Base-by-base conservation (phyloP, 371 early-diverging fungal species). In the Capniomyces stellatus region DNA sequence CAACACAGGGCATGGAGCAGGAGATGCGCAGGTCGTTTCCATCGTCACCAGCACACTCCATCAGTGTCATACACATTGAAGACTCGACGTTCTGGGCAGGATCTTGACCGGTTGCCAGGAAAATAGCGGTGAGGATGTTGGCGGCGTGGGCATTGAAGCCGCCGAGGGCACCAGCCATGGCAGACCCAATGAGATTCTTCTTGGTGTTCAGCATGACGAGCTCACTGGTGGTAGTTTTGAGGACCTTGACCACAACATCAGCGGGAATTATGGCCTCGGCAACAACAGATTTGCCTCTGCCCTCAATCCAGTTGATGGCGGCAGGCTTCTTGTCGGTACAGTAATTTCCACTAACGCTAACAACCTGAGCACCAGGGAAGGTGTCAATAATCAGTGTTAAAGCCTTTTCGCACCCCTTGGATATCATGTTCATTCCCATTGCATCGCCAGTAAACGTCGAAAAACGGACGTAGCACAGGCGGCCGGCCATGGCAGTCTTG, bases 361-460 rank as follows among this genome's bases (percentile, higher is more conserved):
- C 71, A 43, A 94, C 75, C 56, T 76, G 73, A 82, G 88, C 85
- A 31, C 73, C 75, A 2, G 82, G 80, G 69, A 82, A 92, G 21
- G 64, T 57, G 24, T 75, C 71, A 15, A 62, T 51, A 24, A 91
- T 70, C 0, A 72, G 66, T n/a, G 67, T 64, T 52, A 88, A 63
- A 0, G 87, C 78, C 59, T 79, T 76, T 69, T 92, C 89, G 58
- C 85, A 85, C 28, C 94, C 94, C 67, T 96, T 96, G 23, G 94
- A 92, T 44, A 95, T 92, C 97, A 96, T 96, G 71, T 96, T 96
- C 97, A 96, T 96, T 25, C 97, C 97, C 97, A 96, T 96, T 4
- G 97, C 97, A 70, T 96, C 97, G 48, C 97, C 97, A 1, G 97
- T 94, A 2, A 81, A 75, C 0, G 95, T 90, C 1, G 81, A 71